A percentile compares a stretch with the other conserved stretches of the same genome.
phyloP scores from a whole-genome alignment of 306 rosid genomes.

The Alnus rubra region DNA sequence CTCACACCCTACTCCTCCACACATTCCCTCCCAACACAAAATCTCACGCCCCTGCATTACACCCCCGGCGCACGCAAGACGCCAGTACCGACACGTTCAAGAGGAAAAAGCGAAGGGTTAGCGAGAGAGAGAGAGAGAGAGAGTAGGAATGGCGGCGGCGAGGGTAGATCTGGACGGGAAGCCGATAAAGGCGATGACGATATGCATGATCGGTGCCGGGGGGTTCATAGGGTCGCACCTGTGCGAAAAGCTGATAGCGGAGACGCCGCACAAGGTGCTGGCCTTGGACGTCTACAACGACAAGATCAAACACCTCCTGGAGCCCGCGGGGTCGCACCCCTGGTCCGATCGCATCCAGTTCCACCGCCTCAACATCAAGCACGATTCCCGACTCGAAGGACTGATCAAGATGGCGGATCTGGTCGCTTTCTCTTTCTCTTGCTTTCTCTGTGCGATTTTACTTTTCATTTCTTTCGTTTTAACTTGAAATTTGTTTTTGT shows the following conservation, averaged over 20 bases:
- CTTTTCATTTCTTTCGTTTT: neutral
- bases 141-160: constrained; percentile 51
- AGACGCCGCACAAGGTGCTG: constrained; percentile 78
- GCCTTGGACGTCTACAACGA: constrained; percentile 85
- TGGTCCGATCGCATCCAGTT: constrained; percentile 83
- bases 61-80: constrained; percentile 1
- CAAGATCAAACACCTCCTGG: constrained; percentile 86
- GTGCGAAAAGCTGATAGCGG: constrained; percentile 77
- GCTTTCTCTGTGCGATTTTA: neutral
- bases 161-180: constrained; percentile 82
- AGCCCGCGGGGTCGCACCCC: constrained; percentile 52
- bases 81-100: neutral
- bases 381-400: constrained; percentile 85
- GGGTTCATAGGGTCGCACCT: constrained; percentile 96
- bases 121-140: neutral
- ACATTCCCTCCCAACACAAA: neutral
- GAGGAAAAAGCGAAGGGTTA: neutral
- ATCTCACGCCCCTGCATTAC: neutral
- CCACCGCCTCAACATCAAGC: constrained; percentile 90
- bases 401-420: constrained; percentile 93
- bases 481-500: neutral
- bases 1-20: neutral
- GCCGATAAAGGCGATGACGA: constrained; percentile 71
- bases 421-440: constrained; percentile 31
- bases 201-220: constrained; percentile 96